Percentiles rank a stretch among this genome's conserved stretches.
Evolutionary conservation across 257 asterid species (phyloP).

Genomic region (Petunia secreta): DNA sequence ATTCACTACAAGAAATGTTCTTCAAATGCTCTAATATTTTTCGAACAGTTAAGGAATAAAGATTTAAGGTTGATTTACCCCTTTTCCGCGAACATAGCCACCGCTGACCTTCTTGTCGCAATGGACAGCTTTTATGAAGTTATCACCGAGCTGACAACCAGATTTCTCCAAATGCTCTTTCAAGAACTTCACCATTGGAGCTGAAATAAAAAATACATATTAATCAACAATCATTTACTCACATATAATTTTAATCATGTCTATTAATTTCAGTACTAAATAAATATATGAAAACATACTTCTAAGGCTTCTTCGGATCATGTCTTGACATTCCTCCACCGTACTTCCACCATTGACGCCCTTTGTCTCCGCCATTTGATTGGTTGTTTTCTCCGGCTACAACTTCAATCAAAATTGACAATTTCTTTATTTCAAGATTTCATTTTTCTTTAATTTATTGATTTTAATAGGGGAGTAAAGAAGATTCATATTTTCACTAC

Average conservation of each 20-base stretch:
- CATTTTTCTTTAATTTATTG: too few species aligned
- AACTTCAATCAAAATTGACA: too few species aligned
- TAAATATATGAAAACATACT: constrained; percentile 38
- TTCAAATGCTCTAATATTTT: too few species aligned
- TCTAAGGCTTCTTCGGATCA: constrained; percentile 69
- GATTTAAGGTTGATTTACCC: constrained; percentile 29
- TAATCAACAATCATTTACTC: background rate
- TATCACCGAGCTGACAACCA: constrained; percentile 63
- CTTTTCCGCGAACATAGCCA: constrained; percentile 65
- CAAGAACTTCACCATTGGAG: constrained; percentile 76
- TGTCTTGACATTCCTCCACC: constrained; percentile 57
- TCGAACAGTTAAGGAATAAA: too few species aligned
- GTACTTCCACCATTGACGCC: constrained; percentile 43
- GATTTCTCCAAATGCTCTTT: constrained; percentile 73
- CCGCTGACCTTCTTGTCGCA: constrained; percentile 53
- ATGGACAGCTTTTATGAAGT: constrained; percentile 60
- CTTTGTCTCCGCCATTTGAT: too few species aligned
- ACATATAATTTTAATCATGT: background rate
- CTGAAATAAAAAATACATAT: constrained; percentile 40
- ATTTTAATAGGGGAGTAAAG: too few species aligned
- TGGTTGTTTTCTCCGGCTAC: too few species aligned
- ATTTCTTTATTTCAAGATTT: too few species aligned
- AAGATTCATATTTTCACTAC: too few species aligned
- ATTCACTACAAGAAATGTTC: too few species aligned
- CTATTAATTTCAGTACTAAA: background rate